Percentiles rank a stretch among this genome's conserved stretches.
These are phyloP conservation scores for Pythium phragmiticola DNA, from an alignment of 352 stramenopile genomes.

Conservation along the genomic window DNA sequence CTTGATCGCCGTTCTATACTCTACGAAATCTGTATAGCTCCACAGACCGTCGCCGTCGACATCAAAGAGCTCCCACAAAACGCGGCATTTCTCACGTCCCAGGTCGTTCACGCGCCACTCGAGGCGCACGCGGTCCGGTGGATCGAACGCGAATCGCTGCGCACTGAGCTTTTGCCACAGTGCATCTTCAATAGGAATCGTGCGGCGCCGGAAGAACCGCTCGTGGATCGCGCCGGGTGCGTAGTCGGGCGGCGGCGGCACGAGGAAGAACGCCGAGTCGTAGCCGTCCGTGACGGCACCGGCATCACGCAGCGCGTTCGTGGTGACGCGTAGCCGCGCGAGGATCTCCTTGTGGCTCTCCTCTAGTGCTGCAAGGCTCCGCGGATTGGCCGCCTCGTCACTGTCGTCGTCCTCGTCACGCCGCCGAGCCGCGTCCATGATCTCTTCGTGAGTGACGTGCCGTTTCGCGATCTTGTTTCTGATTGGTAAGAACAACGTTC, in stretches of 20 bases:
- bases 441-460: neutral
- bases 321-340: conserved; percentile 35
- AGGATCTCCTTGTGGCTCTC: conserved; percentile 40
- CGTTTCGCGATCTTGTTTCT: conserved; percentile 7
- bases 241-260: conserved; percentile 28
- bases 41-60: conserved; percentile 48
- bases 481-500: conserved; percentile 24
- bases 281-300: conserved; percentile 58
- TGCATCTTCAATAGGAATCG: conserved; percentile 19
- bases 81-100: conserved; percentile 45
- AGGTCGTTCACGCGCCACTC: conserved; percentile 45
- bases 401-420: conserved; percentile 13
- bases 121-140: conserved; percentile 31
- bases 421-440: neutral
- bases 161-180: conserved; percentile 23
- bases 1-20: conserved; percentile 52
- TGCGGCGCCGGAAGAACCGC: conserved; percentile 36
- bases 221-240: conserved; percentile 19
- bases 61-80: conserved; percentile 58
- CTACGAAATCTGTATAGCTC: conserved; percentile 58
- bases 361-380: conserved; percentile 36
- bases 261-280: conserved; percentile 50
- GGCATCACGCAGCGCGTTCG: conserved; percentile 42
- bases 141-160: conserved; percentile 48
- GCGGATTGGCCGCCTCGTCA: neutral